phyloP scores from a whole-genome alignment of 805 yeast genomes.

The Metschnikowia continentalis region DNA sequence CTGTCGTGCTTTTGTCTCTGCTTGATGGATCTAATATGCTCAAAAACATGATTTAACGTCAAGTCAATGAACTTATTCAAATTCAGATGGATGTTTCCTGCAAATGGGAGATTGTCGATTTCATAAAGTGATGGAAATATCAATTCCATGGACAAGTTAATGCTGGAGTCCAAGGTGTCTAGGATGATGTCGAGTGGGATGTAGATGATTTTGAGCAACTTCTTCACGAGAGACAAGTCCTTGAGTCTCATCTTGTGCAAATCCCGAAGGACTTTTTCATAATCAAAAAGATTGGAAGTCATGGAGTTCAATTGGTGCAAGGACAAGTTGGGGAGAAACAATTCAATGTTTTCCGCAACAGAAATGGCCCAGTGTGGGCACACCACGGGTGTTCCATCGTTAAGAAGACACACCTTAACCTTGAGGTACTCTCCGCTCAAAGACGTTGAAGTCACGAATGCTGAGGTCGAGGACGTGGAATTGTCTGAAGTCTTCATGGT shows the following conservation, averaged over 20 bases:
- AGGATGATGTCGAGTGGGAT: slow-evolving; percentile 61
- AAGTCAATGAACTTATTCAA: slow-evolving; percentile 75
- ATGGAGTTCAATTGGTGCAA: slow-evolving; percentile 40
- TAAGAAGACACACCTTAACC: slow-evolving; percentile 62
- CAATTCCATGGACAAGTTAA: slow-evolving; percentile 71
- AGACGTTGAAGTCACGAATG: slow-evolving; percentile 89
- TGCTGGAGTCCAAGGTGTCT: slow-evolving; percentile 48
- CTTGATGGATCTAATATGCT: slow-evolving; percentile 58
- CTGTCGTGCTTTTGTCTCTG: slow-evolving; percentile 27
- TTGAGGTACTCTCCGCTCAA: slow-evolving; percentile 75
- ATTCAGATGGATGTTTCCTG: slow-evolving; percentile 42
- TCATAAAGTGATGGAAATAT: slow-evolving; percentile 63
- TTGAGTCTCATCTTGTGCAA: slow-evolving; percentile 33
- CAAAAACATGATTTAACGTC: slow-evolving; percentile 66
- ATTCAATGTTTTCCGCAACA: slow-evolving; percentile 45
- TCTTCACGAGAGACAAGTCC: slow-evolving; percentile 39
- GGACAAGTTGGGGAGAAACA: slow-evolving; percentile 61
- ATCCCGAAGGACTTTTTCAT: slow-evolving; percentile 36
- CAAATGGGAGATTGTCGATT: slow-evolving; percentile 36
- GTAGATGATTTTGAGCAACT: slow-evolving; percentile 44
- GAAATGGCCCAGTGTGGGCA: slow-evolving; percentile 64
- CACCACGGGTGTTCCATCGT: slow-evolving; percentile 83
- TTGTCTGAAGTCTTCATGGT: slow-evolving; percentile 7
- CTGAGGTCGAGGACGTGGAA: slow-evolving; percentile 30
- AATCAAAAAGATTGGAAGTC: slow-evolving; percentile 38